These are phyloP conservation scores for Leucosporidium creatinivorum DNA, from an alignment of 768 basidiomycete species.

Conservation along the genomic window DNA sequence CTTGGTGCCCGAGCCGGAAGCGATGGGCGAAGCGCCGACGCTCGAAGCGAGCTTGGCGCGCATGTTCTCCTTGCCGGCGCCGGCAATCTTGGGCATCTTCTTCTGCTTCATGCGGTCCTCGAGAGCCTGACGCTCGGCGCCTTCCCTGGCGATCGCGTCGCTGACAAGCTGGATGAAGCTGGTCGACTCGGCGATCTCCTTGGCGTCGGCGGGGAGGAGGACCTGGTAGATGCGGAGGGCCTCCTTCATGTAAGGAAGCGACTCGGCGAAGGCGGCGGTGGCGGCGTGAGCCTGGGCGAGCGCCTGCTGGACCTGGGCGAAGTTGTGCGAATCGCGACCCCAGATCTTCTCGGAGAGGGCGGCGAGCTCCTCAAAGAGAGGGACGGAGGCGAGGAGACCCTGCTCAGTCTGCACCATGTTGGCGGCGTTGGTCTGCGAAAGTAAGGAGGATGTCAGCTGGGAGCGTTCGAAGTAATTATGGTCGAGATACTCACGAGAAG, in stretches of 20 bases:
- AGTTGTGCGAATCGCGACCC: constrained; percentile 42
- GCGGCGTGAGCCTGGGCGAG: constrained; percentile 45
- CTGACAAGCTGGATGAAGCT: constrained; percentile 41
- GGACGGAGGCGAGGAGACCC: constrained; percentile 37
- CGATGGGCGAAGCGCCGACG: background rate
- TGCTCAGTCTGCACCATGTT: constrained; percentile 39
- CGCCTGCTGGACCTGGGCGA: constrained; percentile 41
- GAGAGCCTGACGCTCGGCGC: constrained; percentile 36
- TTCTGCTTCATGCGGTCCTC: constrained; percentile 34
- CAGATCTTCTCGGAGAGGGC: constrained; percentile 38
- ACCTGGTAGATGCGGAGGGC: constrained; percentile 40
- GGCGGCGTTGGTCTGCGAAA: constrained; percentile 40
- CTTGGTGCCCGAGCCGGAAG: background rate
- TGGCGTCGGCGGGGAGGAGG: constrained; percentile 41
- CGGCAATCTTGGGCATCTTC: constrained; percentile 19
- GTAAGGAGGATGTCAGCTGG: background rate
- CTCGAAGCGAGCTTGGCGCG: constrained; percentile 7
- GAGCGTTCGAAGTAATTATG: background rate
- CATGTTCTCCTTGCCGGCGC: constrained; percentile 8
- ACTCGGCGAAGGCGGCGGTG: constrained; percentile 39
- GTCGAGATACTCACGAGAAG: constrained; percentile 40
- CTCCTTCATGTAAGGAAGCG: constrained; percentile 37
- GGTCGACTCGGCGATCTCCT: constrained; percentile 41
- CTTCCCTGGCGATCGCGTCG: constrained; percentile 38
- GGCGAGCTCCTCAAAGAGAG: constrained; percentile 39